Evolutionary conservation across 2,329 filamentous ascomycete genomes (phyloP).

Genomic region (Sphaerulina vaccinii): DNA sequence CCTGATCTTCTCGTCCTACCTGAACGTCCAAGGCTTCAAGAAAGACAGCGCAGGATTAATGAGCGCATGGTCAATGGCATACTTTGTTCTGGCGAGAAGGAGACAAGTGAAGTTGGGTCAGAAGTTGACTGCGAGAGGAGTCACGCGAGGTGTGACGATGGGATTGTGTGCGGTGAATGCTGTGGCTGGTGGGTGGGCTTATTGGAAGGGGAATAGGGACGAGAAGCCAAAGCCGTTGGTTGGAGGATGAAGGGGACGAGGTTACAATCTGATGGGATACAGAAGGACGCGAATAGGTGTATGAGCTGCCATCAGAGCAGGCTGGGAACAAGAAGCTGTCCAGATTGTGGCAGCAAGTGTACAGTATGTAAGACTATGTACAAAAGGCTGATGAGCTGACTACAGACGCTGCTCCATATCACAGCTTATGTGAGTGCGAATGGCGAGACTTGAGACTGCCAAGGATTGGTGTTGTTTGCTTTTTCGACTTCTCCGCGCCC

Average conservation of each 20-base stretch:
- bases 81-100: constrained; percentile 61
- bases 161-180: constrained; percentile 53
- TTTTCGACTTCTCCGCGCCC: no score
- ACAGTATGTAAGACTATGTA: not conserved
- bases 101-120: constrained; percentile 51
- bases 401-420: no score
- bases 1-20: constrained; percentile 64
- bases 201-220: constrained; percentile 34
- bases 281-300: not conserved
- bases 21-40: constrained; percentile 63
- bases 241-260: not conserved
- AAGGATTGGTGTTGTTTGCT: no score
- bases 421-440: no score
- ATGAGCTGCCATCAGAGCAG: not conserved
- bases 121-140: constrained; percentile 52
- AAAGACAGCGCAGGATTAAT: constrained; percentile 63
- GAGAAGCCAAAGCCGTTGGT: constrained; percentile 16
- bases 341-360: not conserved
- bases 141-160: constrained; percentile 54
- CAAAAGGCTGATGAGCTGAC: no score
- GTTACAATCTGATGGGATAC: not conserved
- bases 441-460: no score
- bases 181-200: constrained; percentile 52
- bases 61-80: constrained; percentile 64
- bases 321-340: not conserved